phyloP scores from a whole-genome alignment of 2,329 filamentous ascomycete species.

The Samsoniella hepiali region DNA sequence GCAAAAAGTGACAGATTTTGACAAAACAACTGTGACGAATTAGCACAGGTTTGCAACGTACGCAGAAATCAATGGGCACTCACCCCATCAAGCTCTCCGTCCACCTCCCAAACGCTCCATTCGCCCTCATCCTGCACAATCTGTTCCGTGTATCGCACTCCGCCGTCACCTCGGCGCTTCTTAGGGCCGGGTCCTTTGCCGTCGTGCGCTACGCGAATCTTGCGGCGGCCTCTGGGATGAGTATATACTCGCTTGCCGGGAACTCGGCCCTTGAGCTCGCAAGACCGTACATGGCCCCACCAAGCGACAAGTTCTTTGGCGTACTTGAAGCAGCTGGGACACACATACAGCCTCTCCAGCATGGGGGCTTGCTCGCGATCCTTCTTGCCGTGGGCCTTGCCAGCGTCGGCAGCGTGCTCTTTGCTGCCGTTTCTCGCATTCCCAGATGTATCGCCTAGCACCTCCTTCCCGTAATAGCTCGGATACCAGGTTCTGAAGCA shows the following conservation, averaged over 20 bases:
- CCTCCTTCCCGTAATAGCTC: slow-evolving; percentile 79
- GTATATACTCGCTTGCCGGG: slow-evolving; percentile 74
- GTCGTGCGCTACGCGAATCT: slow-evolving; percentile 36
- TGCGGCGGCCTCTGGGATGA: slow-evolving; percentile 48
- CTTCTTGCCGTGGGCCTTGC: slow-evolving; percentile 31
- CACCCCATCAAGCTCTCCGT: slow-evolving; percentile 78
- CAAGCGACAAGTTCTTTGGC: slow-evolving; percentile 60
- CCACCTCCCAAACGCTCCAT: slow-evolving; percentile 88
- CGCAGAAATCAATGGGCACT: slow-evolving; percentile 29
- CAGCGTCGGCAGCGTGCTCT: slow-evolving; percentile 23
- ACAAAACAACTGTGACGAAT: slow-evolving; percentile 65
- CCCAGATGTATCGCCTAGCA: slow-evolving; percentile 50
- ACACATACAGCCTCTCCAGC: slow-evolving; percentile 76
- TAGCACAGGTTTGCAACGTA: slow-evolving; percentile 7
- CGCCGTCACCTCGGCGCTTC: slow-evolving; percentile 37
- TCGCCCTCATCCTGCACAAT: slow-evolving; percentile 60
- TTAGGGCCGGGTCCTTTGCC: slow-evolving; percentile 33
- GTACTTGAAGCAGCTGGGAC: slow-evolving; percentile 93
- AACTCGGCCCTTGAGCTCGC: slow-evolving; percentile 46
- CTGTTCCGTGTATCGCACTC: slow-evolving; percentile 40
- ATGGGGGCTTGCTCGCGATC: slow-evolving; percentile 40
- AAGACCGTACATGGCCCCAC: slow-evolving; percentile 57
- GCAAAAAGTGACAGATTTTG: slow-evolving; percentile 95
- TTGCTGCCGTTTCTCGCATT: slow-evolving; percentile 29
- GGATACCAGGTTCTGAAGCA: slow-evolving; percentile 90